Percentiles rank a stretch among this genome's conserved stretches.
These are phyloP conservation scores for Colletotrichum graminicola DNA, from an alignment of 2,329 filamentous ascomycete species.

Conservation along the genomic window DNA sequence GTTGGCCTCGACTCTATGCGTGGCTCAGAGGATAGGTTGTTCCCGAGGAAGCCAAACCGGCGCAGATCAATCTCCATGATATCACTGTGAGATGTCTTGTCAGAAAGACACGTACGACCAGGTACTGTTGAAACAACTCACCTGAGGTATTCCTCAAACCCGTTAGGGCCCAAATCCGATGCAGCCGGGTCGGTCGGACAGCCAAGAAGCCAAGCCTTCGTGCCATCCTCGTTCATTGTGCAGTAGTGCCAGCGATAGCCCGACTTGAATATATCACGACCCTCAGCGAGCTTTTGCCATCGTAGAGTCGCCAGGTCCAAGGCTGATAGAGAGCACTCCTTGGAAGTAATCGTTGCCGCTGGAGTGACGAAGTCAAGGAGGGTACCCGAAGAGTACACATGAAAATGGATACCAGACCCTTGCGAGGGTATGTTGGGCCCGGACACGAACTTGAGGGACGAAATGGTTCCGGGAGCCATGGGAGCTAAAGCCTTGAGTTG, in stretches of 20 bases:
- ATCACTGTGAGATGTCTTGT: constrained; percentile 64
- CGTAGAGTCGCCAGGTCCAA: constrained; percentile 87
- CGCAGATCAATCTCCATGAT: constrained; percentile 94
- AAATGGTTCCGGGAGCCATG: constrained; percentile 88
- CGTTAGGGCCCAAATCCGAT: constrained; percentile 75
- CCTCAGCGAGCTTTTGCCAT: constrained; percentile 96
- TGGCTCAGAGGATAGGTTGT: constrained; percentile 72
- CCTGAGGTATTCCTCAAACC: constrained; percentile 89
- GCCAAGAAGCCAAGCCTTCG: constrained; percentile 96
- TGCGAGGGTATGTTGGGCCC: constrained; percentile 89
- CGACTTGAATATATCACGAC: constrained; percentile 89
- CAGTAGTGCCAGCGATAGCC: constrained; percentile 99
- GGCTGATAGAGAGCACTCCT: constrained; percentile 91
- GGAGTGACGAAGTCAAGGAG: constrained; percentile 95
- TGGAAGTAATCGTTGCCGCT: constrained; percentile 84
- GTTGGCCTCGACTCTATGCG: constrained; percentile 63
- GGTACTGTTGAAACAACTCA: constrained; percentile 39
- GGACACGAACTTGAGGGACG: constrained; percentile 88
- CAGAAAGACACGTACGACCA: background rate
- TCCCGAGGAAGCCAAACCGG: constrained; percentile 90
- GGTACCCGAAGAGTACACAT: constrained; percentile 92
- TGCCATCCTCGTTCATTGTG: constrained; percentile 93
- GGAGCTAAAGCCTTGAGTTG: constrained; percentile 81
- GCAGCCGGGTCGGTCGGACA: constrained; percentile 80
- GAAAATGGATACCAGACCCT: constrained; percentile 92